These are phyloP conservation scores for Pseudocercospora pini-densiflorae DNA, from an alignment of 2,329 filamentous ascomycete genomes.

Conservation along the genomic window DNA sequence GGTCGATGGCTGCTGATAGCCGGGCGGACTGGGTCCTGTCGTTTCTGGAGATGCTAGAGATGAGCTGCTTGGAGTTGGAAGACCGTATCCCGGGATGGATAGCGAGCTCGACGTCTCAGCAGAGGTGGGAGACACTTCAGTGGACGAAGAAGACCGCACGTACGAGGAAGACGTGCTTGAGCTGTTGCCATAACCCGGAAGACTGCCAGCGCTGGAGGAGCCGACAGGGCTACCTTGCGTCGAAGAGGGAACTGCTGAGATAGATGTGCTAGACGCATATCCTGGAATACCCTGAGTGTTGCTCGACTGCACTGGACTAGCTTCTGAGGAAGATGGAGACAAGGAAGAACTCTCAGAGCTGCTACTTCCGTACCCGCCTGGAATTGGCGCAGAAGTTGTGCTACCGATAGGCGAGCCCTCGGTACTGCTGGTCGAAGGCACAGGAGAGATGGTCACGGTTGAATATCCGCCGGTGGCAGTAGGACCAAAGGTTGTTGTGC, in stretches of 20 bases:
- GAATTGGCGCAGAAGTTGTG: background rate
- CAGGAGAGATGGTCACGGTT: background rate
- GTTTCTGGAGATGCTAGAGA: background rate
- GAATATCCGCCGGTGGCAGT: background rate
- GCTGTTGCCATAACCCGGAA: background rate
- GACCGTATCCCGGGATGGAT: background rate
- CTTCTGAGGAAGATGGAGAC: constrained; percentile 2
- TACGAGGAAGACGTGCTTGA: background rate
- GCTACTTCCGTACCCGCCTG: background rate
- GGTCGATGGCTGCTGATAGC: background rate
- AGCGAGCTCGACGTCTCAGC: background rate
- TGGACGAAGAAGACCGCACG: constrained; percentile 5
- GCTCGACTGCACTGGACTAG: background rate
- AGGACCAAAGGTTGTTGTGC: constrained; percentile 10
- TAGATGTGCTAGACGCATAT: background rate
- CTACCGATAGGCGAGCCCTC: background rate
- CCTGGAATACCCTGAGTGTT: background rate
- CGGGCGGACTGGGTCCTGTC: background rate
- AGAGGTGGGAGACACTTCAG: background rate
- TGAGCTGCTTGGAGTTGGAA: background rate
- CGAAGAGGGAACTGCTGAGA: background rate
- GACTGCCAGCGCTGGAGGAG: background rate
- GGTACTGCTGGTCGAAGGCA: background rate
- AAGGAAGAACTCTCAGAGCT: background rate
- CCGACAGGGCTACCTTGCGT: background rate